phyloP scores from a whole-genome alignment of 306 rosid genomes.

The Hylodesmum podocarpum region DNA sequence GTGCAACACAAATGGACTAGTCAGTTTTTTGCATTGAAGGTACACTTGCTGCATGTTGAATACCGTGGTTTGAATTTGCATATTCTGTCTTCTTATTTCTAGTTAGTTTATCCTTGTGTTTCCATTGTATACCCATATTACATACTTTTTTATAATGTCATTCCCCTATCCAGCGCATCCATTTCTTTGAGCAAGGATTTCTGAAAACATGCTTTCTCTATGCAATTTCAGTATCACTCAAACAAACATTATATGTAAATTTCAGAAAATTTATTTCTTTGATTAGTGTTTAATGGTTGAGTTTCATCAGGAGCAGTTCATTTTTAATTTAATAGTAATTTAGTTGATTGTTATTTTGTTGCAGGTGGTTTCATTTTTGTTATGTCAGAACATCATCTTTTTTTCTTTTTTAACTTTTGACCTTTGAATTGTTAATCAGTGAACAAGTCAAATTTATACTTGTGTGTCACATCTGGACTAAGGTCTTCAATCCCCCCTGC shows the following conservation, averaged over 20 bases:
- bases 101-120: not conserved
- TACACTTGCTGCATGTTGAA: slow-evolving; percentile 34
- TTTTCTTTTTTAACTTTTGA: not conserved
- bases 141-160: not conserved
- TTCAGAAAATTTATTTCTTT: slow-evolving; percentile 14
- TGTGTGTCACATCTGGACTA: not conserved
- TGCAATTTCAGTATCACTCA: slow-evolving; percentile 6
- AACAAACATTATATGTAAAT: not conserved
- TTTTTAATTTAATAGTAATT: not conserved
- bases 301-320: not conserved
- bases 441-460: not conserved
- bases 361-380: slow-evolving; percentile 4
- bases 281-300: not conserved
- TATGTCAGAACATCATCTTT: not conserved
- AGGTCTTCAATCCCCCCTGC: not conserved
- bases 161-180: not conserved
- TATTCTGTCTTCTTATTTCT: not conserved
- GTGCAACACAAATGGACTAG: slow-evolving; percentile 98
- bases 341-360: not conserved
- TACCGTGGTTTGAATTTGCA: not conserved
- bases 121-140: not conserved
- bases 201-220: not conserved
- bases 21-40: slow-evolving; percentile 98
- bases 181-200: slow-evolving; percentile 12
- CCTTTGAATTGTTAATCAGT: slow-evolving; percentile 5